Conservation (phyloP, 371 early-diverging fungal species). For the Mortierella sp. region DNA sequence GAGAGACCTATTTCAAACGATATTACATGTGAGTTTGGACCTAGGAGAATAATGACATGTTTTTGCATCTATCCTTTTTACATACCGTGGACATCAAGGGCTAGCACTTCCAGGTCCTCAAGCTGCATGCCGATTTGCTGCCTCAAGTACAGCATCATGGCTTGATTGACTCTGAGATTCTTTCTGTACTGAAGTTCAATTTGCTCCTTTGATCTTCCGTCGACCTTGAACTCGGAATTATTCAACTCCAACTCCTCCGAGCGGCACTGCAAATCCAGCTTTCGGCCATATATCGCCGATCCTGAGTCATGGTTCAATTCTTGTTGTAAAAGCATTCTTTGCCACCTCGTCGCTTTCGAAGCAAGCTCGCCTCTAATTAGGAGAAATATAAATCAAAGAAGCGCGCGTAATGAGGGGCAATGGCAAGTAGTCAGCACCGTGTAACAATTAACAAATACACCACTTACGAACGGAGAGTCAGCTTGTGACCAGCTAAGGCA, state of each 20-base stretch:
- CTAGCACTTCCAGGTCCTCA: constrained; percentile 11
- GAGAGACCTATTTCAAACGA: background rate
- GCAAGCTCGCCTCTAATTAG: constrained; percentile 13
- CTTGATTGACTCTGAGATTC: constrained; percentile 13
- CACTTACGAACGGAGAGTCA: constrained; percentile 14
- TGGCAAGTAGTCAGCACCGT: background rate
- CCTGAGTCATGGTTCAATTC: constrained; percentile 4
- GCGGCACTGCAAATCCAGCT: constrained; percentile 16
- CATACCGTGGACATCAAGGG: constrained; percentile 15
- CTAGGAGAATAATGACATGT: no score
- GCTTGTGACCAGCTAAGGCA: constrained; percentile 7
- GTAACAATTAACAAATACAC: background rate
- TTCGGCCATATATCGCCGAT: constrained; percentile 4
- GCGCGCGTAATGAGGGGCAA: background rate
- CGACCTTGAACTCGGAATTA: constrained; percentile 15
- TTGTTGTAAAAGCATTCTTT: background rate
- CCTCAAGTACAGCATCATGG: constrained; percentile 8
- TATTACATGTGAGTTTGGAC: no score
- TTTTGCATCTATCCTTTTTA: background rate
- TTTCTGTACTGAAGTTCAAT: constrained; percentile 14
- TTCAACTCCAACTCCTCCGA: constrained; percentile 8
- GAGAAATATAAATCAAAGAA: constrained; percentile 3
- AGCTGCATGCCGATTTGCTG: constrained; percentile 1
- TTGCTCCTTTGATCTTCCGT: constrained; percentile 2
- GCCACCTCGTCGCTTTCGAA: constrained; percentile 16